A percentile compares a stretch with the other conserved stretches of the same genome.
Conservation (phyloP, 2,329 filamentous ascomycete genomes). For the Ophiostoma piceae region DNA sequence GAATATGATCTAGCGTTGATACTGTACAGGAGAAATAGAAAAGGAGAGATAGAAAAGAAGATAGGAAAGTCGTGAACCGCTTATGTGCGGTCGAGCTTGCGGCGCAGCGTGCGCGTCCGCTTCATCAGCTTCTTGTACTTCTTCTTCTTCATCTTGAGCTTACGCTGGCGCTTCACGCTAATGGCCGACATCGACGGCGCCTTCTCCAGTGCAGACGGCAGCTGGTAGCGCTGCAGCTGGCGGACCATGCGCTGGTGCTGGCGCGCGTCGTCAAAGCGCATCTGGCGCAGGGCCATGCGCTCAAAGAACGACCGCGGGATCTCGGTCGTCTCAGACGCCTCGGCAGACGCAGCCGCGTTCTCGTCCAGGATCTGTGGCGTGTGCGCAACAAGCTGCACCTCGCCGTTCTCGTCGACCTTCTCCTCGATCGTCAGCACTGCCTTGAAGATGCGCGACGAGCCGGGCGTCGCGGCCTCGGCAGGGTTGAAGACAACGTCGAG, state of each 20-base stretch:
- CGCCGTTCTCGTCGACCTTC: constrained; percentile 54
- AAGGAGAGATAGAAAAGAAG: background rate
- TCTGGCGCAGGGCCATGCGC: constrained; percentile 61
- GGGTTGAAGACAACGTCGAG: constrained; percentile 32
- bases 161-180: constrained; percentile 85
- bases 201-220: constrained; percentile 15
- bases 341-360: background rate
- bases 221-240: constrained; percentile 32
- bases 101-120: constrained; percentile 78
- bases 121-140: constrained; percentile 99
- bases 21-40: constrained; percentile 12
- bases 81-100: constrained; percentile 54
- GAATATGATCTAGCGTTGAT: constrained; percentile 1
- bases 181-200: constrained; percentile 64
- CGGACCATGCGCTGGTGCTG: constrained; percentile 32
- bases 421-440: constrained; percentile 64
- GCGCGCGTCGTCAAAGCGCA: constrained; percentile 50
- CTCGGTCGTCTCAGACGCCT: background rate
- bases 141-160: constrained; percentile 99
- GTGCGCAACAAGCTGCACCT: constrained; percentile 57
- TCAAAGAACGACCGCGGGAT: constrained; percentile 57
- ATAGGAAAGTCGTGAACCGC: background rate
- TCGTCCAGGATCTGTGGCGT: constrained; percentile 45
- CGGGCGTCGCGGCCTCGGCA: constrained; percentile 32
- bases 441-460: constrained; percentile 51